Percentiles rank a stretch among this genome's conserved stretches.
Conservation (phyloP, 2,329 filamentous ascomycete species). For the Alternaria gaisen region DNA sequence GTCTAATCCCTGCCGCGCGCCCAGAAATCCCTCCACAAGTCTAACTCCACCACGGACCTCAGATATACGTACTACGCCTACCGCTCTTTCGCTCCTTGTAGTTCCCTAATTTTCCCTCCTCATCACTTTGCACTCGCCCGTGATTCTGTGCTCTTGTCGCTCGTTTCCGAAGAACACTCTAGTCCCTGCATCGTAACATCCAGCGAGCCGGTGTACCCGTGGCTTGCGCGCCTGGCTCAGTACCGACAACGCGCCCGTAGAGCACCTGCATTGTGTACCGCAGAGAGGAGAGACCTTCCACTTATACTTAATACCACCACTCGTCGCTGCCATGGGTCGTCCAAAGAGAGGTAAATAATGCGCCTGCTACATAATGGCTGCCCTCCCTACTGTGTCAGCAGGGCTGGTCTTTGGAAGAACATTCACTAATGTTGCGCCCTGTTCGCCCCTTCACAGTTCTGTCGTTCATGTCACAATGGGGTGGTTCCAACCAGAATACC, state of each 20-base stretch:
- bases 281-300: conserved; percentile 18
- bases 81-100: conserved; percentile 15
- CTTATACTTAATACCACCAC: conserved; percentile 18
- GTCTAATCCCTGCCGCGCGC: conserved; percentile 20
- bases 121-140: conserved; percentile 5
- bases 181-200: conserved; percentile 20
- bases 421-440: conserved; percentile 39
- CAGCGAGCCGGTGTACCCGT: conserved; percentile 40
- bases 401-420: conserved; percentile 16
- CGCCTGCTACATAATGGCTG: conserved; percentile 13
- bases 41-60: conserved; percentile 23
- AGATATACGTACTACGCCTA: conserved; percentile 23
- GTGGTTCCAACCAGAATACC: conserved; percentile 52
- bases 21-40: conserved; percentile 24
- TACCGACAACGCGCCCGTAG: conserved; percentile 25
- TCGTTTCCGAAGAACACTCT: conserved; percentile 28
- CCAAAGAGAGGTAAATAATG: conserved; percentile 48
- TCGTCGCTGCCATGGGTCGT: conserved; percentile 44
- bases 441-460: conserved; percentile 66
- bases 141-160: conserved; percentile 28
- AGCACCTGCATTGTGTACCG: conserved; percentile 22
- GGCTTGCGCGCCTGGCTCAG: conserved; percentile 41
- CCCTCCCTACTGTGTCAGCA: conserved; percentile 13
- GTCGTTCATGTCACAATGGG: conserved; percentile 88
- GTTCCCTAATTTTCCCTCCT: not conserved